A percentile compares a stretch with the other conserved stretches of the same genome.
These are phyloP conservation scores for Paralagenidium karlingii DNA, from an alignment of 352 stramenopile species.

Conservation along the genomic window DNA sequence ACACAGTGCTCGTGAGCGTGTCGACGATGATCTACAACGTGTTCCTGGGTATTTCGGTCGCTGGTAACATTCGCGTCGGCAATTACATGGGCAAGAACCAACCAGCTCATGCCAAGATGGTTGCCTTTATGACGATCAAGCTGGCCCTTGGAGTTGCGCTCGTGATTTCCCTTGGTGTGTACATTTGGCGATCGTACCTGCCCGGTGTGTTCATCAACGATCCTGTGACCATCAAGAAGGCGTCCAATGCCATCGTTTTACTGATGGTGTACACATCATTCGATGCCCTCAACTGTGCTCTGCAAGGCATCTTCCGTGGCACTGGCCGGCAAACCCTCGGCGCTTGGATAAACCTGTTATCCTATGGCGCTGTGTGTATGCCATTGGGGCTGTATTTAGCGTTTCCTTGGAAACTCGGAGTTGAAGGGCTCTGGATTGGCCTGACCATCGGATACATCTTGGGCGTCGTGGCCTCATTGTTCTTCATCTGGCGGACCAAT, in stretches of 20 bases:
- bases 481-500: constrained; percentile 43
- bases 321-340: constrained; percentile 39
- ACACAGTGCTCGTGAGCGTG: constrained; percentile 56
- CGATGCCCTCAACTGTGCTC: constrained; percentile 57
- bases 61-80: constrained; percentile 70
- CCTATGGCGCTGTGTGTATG: constrained; percentile 59
- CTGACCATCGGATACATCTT: constrained; percentile 40
- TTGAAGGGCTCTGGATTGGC: constrained; percentile 65
- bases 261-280: constrained; percentile 56
- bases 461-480: constrained; percentile 35
- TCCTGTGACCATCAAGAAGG: constrained; percentile 20
- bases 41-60: constrained; percentile 68
- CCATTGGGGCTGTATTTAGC: constrained; percentile 47
- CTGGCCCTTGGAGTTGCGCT: constrained; percentile 32
- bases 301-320: constrained; percentile 62
- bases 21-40: constrained; percentile 60
- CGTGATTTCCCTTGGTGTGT: constrained; percentile 22
- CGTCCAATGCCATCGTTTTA: constrained; percentile 33
- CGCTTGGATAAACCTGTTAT: constrained; percentile 46
- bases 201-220: constrained; percentile 68
- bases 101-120: constrained; percentile 72
- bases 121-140: constrained; percentile 50
- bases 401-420: constrained; percentile 35
- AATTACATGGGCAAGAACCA: constrained; percentile 71
- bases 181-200: constrained; percentile 27